phyloP scores from a whole-genome alignment of 108 stramenopile species.

The Pseudonitzschia pungens region DNA sequence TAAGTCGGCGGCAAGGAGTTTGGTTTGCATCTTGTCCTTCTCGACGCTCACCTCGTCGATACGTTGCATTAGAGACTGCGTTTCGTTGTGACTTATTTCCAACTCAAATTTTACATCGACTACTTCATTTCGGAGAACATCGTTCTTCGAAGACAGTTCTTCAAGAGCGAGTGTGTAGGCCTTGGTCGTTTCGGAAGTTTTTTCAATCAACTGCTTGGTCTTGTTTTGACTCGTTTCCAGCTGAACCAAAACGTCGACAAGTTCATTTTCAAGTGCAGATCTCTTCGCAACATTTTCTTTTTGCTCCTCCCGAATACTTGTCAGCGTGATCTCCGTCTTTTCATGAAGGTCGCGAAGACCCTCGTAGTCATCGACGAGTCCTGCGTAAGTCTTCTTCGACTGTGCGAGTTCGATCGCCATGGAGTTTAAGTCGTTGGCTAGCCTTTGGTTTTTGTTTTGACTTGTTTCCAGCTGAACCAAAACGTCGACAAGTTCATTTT shows the following conservation, averaged over 20 bases:
- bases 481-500: neutral
- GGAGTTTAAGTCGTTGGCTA: neutral
- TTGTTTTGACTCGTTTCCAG: conserved; percentile 6
- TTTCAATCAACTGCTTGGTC: conserved; percentile 1
- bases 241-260: neutral
- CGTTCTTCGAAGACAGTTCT: neutral
- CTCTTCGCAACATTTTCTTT: neutral
- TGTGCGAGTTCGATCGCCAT: neutral
- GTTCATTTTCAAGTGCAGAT: neutral
- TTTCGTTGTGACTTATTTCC: conserved; percentile 7
- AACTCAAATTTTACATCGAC: conserved; percentile 10
- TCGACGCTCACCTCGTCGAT: neutral
- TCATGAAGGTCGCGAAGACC: neutral
- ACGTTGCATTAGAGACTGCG: neutral
- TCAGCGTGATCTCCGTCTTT: neutral
- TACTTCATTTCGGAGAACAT: neutral
- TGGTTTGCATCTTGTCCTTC: neutral
- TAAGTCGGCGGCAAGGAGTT: neutral
- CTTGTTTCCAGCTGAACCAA: conserved; percentile 1
- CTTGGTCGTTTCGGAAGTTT: conserved; percentile 3
- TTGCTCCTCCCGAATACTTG: neutral
- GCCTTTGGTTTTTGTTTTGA: neutral
- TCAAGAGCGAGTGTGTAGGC: neutral
- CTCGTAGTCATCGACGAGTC: neutral
- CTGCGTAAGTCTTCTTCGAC: neutral